Evolutionary conservation across 2,329 filamentous ascomycete genomes (phyloP).

Genomic region (Huntiella omanensis): DNA sequence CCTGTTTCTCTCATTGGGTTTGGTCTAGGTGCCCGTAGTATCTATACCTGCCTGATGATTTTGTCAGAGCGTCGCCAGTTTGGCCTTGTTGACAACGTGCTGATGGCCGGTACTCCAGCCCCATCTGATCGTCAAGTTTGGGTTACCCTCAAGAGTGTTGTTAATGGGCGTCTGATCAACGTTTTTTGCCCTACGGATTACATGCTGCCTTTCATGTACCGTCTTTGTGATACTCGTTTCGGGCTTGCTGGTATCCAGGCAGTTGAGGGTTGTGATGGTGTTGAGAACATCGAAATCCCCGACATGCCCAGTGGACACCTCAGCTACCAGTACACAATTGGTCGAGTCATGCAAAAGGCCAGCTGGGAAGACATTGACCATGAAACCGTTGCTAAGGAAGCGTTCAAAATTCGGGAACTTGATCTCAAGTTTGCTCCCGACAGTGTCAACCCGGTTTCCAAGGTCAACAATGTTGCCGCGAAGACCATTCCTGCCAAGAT

Average conservation of each 20-base stretch:
- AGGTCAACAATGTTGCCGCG: neutral
- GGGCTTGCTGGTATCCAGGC: conserved; percentile 71
- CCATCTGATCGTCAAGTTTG: conserved; percentile 56
- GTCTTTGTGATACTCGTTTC: conserved; percentile 61
- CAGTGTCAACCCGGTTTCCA: neutral
- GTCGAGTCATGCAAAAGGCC: conserved; percentile 45
- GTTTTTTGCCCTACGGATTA: conserved; percentile 78
- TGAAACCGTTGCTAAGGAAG: conserved; percentile 15
- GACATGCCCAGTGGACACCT: conserved; percentile 50
- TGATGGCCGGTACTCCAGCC: conserved; percentile 67
- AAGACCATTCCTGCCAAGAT: neutral
- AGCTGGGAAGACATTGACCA: conserved; percentile 48
- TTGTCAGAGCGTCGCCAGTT: conserved; percentile 69
- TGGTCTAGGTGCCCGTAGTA: conserved; percentile 62
- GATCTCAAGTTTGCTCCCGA: conserved; percentile 20
- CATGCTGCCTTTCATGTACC: conserved; percentile 73
- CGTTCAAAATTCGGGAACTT: conserved; percentile 16
- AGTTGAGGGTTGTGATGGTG: conserved; percentile 43
- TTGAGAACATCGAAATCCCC: conserved; percentile 51
- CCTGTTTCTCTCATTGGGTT: conserved; percentile 68
- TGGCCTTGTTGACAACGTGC: conserved; percentile 67
- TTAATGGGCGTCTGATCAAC: conserved; percentile 71
- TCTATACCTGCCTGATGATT: conserved; percentile 65
- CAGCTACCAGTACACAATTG: conserved; percentile 48
- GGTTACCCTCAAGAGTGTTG: conserved; percentile 59